Base-by-base conservation (phyloP, 2,329 filamentous ascomycete species). In the Aureobasidium sp. region DNA sequence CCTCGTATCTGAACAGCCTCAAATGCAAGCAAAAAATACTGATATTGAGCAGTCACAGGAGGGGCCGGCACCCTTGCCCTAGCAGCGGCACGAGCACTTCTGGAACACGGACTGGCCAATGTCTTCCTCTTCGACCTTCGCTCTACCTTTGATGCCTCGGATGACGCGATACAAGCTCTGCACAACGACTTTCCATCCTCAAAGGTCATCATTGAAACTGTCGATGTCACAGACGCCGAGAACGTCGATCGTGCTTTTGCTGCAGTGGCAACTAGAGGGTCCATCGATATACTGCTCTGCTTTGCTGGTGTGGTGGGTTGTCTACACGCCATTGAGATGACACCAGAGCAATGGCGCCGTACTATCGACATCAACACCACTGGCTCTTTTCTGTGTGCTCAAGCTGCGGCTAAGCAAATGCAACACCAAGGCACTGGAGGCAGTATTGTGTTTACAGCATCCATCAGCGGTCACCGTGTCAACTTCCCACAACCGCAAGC, bases 291-390 rank as follows among this genome's bases (percentile, higher is more conserved):
- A 47, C 73, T 88, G 2, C 78, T 83, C 65, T 85, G 82, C 66
- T 88, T 89, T 67, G 88, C 86, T 0, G 88, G 88, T 5, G 80
- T 91, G 0, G 88, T 90, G 0, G 80, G 79, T 41, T 87, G 82
- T 65, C 76, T 79, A 0, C 81, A 84, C 63, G 82, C 87, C 0
- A 71, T 88, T 1, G 82, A 86, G 2, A 84, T 86, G 75, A 73
- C 78, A 0, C 72, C 80, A 0, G 75, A 77, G 1, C 78, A 87
- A 65, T 91, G 84, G 81, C 79, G 84, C 7, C 79, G 79, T 32
- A 81, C 87, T 0, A 68, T 91, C 25, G 87, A 90, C 61, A 81
- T 91, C 69, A 92, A 92, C 69, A 82, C 86, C 1, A 88, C 86
- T 0, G 89, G 88, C 0, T 77, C 81, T 0, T 92, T 90, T 67